phyloP scores from a whole-genome alignment of 306 rosid genomes.

The Trifolium fragiferum region DNA sequence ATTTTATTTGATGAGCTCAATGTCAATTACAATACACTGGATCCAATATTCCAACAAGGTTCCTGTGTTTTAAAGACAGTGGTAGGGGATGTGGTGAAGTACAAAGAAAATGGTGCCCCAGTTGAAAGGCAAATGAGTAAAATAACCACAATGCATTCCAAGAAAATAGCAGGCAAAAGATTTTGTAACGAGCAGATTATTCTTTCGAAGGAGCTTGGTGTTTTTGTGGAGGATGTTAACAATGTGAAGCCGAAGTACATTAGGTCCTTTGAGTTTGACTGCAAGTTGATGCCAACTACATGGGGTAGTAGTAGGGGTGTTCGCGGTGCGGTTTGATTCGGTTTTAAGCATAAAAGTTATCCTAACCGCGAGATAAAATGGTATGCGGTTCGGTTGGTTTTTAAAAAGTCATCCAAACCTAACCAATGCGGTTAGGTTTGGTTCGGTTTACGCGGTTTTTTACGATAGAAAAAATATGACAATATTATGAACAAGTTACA shows the following conservation, averaged over 20 bases:
- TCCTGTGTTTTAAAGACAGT: constrained; percentile 67
- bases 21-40: constrained; percentile 64
- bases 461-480: no score
- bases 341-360: no score
- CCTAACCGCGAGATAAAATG: no score
- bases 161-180: constrained; percentile 60
- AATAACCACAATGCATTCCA: constrained; percentile 55
- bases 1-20: constrained; percentile 66
- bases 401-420: no score
- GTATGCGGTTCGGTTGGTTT: no score
- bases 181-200: constrained; percentile 65
- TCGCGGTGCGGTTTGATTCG: no score
- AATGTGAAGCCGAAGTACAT: constrained; percentile 75
- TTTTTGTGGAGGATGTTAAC: constrained; percentile 61
- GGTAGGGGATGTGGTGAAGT: constrained; percentile 73
- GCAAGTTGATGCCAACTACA: constrained; percentile 69
- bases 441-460: no score
- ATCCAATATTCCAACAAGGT: constrained; percentile 71
- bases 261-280: constrained; percentile 69
- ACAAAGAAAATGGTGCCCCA: constrained; percentile 62
- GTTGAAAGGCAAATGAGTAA: constrained; percentile 64
- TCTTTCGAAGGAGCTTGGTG: constrained; percentile 80
- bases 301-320: no score
- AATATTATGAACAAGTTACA: no score
- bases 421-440: no score